phyloP scores from a whole-genome alignment of 345 rosid genomes.

The Triadica sebifera region DNA sequence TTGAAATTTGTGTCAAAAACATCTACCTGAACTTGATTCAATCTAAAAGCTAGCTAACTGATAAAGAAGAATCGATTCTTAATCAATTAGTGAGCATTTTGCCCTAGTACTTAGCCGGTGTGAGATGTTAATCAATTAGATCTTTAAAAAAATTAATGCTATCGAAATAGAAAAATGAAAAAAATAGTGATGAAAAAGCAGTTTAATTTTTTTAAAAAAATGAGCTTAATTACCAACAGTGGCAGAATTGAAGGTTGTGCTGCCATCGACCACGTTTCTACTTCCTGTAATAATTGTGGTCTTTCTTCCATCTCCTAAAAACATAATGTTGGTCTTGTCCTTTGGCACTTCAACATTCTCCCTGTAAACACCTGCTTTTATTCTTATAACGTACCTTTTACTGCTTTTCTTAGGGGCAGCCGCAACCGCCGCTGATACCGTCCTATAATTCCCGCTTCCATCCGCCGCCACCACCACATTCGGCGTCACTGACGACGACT shows the following conservation, averaged over 20 bases:
- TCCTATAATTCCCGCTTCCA: conserved; percentile 68
- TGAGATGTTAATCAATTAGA: too few relatives aligned
- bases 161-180: neutral
- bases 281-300: conserved; percentile 67
- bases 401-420: conserved; percentile 65
- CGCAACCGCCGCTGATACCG: conserved; percentile 62
- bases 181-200: neutral
- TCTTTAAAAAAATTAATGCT: too few relatives aligned
- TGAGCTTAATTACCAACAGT: conserved; percentile 65
- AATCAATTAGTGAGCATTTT: too few relatives aligned
- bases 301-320: conserved; percentile 70
- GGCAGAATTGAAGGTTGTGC: conserved; percentile 86
- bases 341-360: conserved; percentile 78
- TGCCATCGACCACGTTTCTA: conserved; percentile 69
- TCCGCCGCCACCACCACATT: conserved; percentile 78
- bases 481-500: conserved; percentile 53
- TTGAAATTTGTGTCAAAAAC: too few relatives aligned
- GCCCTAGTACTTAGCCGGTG: too few relatives aligned
- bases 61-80: too few relatives aligned
- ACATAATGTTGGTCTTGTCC: conserved; percentile 67
- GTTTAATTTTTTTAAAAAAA: too few relatives aligned
- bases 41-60: too few relatives aligned
- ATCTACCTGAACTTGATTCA: too few relatives aligned
- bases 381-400: conserved; percentile 60
- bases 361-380: conserved; percentile 70